A percentile compares a stretch with the other conserved stretches of the same genome.
Conservation (phyloP, 2,329 filamentous ascomycete species). For the Westerdykella aurantiaca region DNA sequence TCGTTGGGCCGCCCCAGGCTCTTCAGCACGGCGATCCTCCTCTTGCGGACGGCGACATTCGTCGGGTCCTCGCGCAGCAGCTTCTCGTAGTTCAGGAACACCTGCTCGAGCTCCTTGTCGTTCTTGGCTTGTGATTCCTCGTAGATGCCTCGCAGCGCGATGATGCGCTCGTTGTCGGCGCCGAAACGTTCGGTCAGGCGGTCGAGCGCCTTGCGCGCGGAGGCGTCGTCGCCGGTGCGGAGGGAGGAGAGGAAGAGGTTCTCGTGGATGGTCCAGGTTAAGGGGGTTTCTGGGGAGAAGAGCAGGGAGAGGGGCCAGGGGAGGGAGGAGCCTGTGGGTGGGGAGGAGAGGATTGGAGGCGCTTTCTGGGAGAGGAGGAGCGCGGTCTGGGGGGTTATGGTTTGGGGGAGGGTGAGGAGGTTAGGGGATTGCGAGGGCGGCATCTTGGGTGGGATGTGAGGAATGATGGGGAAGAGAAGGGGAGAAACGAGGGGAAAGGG, state of each 20-base stretch:
- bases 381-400: slow-evolving; percentile 35
- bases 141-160: slow-evolving; percentile 75
- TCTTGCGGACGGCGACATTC: slow-evolving; percentile 81
- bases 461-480: background rate
- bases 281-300: slow-evolving; percentile 59
- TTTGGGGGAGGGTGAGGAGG: slow-evolving; percentile 38
- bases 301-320: slow-evolving; percentile 50
- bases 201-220: slow-evolving; percentile 69
- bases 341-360: slow-evolving; percentile 33
- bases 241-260: slow-evolving; percentile 81
- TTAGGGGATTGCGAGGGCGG: slow-evolving; percentile 18
- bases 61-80: slow-evolving; percentile 67
- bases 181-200: slow-evolving; percentile 77
- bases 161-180: slow-evolving; percentile 73
- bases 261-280: slow-evolving; percentile 81
- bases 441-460: slow-evolving; percentile 16
- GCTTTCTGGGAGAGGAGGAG: slow-evolving; percentile 47
- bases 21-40: slow-evolving; percentile 72
- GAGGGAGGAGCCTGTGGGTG: slow-evolving; percentile 37
- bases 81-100: slow-evolving; percentile 72
- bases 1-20: slow-evolving; percentile 65
- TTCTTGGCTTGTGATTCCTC: slow-evolving; percentile 74
- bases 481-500: no score
- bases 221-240: slow-evolving; percentile 73
- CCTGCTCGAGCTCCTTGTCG: slow-evolving; percentile 57